Base-by-base conservation (phyloP, 1,284 basidiomycete species). In the Leccinum discolor region DNA sequence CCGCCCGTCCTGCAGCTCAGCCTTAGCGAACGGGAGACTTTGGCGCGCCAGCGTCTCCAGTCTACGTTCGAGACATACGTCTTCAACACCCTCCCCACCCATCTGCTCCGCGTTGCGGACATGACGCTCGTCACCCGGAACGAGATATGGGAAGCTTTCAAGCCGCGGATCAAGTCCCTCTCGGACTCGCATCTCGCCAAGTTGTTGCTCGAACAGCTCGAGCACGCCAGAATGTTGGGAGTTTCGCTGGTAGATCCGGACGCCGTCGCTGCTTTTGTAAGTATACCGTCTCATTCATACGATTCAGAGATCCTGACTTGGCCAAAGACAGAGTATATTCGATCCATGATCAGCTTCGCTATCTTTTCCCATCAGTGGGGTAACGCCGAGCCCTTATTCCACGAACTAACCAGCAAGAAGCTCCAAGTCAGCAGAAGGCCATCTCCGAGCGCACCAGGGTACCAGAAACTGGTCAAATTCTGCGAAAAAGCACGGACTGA, bases 401-500 rank as follows among this genome's bases (percentile, higher is more conserved):
- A 74, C 35, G 72, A 75, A 11, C 21, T 73, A 8, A 64, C 72
- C 7, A 66, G 8, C 1, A 75, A 61, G 64, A 65, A 59, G 54
- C 2, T 56, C 2, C 72, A 73, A 52, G 38, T 52, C 12, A 63
- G 26, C 61, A 72, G 63, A 66, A 38, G 5, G 35, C 35, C 35
- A 38, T 38, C 64, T 58, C 72, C 64, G 8, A 69, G n/a, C n/a
- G 74, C 74, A 18, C 63, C 64, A n/a, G 74, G 72, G 35, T 74
- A 38, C 35, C 69, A 73, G n/a, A 75, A 74, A 47, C 72, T 73
- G 12, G 35, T 59, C 60, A 68, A 65, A 52, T 73, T 73, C 32
- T 73, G 74, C 23, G 72, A 75, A 8, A 75, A 73, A 44, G 74
- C 74, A 5, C 50, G 64, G 6, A 8, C n/a, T 0, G 74, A 73